phyloP scores from a whole-genome alignment of 1,139 yeast genomes.

The Torulaspora globosa region DNA sequence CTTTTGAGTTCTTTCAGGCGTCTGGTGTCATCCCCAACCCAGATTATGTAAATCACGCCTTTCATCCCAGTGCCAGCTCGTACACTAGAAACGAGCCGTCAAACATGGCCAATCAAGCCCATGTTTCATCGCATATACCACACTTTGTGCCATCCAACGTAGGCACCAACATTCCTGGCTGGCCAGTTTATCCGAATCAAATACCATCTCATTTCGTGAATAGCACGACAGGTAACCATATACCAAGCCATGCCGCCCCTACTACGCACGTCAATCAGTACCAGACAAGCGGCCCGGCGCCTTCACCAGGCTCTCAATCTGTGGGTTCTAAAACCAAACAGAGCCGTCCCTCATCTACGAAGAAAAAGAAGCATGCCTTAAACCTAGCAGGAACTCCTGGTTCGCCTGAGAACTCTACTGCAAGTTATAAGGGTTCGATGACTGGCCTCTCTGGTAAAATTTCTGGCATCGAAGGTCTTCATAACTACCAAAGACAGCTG shows the following conservation, averaged over 20 bases:
- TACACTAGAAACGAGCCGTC: conserved; percentile 8
- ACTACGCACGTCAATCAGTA: not conserved
- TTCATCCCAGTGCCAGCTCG: not conserved
- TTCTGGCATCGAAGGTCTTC: conserved; percentile 42
- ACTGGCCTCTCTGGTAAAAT: conserved; percentile 12
- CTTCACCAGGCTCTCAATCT: conserved; percentile 3
- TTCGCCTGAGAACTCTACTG: conserved; percentile 1
- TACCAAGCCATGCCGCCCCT: not conserved
- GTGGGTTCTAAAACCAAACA: conserved; percentile 1
- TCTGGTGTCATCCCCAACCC: not conserved
- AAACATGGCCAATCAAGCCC: conserved; percentile 10
- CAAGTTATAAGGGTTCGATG: not conserved
- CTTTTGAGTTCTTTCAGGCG: not conserved
- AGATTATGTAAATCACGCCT: not conserved
- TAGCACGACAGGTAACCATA: conserved; percentile 2
- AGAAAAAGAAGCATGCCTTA: not conserved
- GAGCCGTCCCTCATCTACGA: conserved; percentile 1
- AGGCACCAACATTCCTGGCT: conserved; percentile 12
- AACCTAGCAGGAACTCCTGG: not conserved
- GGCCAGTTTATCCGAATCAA: conserved; percentile 22
- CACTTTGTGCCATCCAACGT: conserved; percentile 5
- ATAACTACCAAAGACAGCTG: conserved; percentile 73
- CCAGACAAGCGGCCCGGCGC: conserved; percentile 1
- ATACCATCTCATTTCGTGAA: conserved; percentile 3
- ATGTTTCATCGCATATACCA: conserved; percentile 2